These are phyloP conservation scores for Dendrothele bispora DNA, from an alignment of 768 basidiomycete genomes.

Conservation along the genomic window DNA sequence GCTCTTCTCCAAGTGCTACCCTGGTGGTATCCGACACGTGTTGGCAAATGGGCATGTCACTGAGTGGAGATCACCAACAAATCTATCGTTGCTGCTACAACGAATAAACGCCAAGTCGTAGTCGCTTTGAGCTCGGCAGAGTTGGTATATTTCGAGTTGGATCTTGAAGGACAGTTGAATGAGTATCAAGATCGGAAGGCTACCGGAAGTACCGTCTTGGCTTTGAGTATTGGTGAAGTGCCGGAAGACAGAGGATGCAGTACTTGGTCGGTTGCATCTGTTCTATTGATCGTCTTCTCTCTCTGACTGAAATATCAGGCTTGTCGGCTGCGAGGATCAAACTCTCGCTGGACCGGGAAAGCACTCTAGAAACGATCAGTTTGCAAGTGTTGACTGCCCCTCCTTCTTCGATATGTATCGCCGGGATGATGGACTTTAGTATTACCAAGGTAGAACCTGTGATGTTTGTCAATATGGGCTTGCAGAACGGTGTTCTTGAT, in stretches of 20 bases:
- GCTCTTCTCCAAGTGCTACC: conserved; percentile 95
- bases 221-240: conserved; percentile 91
- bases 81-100: conserved; percentile 90
- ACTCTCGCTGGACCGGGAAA: conserved; percentile 95
- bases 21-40: conserved; percentile 94
- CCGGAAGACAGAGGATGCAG: conserved; percentile 90
- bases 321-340: conserved; percentile 97
- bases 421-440: conserved; percentile 94
- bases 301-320: no score
- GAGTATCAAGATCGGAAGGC: conserved; percentile 97
- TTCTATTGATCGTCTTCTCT: conserved; percentile 4
- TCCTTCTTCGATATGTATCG: conserved; percentile 94
- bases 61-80: conserved; percentile 92
- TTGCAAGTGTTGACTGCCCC: conserved; percentile 95
- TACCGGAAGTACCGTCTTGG: conserved; percentile 93
- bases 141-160: conserved; percentile 96
- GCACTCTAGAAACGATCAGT: conserved; percentile 91
- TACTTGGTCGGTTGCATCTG: conserved; percentile 67
- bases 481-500: conserved; percentile 92
- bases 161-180: conserved; percentile 92
- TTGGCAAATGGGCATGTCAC: conserved; percentile 88
- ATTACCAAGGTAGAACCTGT: conserved; percentile 96
- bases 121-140: conserved; percentile 95
- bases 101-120: conserved; percentile 96
- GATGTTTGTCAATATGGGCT: conserved; percentile 96